phyloP scores from a whole-genome alignment of 768 basidiomycete species.

The Phaeolepiota aurea region DNA sequence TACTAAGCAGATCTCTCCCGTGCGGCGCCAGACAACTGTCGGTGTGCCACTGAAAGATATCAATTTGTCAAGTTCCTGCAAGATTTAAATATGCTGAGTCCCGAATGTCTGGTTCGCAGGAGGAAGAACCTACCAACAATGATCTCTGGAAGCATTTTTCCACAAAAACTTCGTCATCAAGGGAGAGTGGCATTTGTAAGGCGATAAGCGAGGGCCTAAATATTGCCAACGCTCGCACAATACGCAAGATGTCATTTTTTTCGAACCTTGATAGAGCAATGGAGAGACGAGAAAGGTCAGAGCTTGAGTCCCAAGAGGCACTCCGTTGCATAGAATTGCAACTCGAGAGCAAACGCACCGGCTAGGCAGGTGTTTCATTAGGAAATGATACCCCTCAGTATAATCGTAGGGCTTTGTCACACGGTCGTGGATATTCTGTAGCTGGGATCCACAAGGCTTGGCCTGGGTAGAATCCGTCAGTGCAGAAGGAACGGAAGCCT shows the following conservation, averaged over 20 bases:
- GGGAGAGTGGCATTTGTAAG: slow-evolving; percentile 92
- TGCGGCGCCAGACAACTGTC: slow-evolving; percentile 95
- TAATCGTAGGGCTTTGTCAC: slow-evolving; percentile 83
- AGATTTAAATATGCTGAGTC: not conserved
- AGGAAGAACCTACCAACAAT: slow-evolving; percentile 49
- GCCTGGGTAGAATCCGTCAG: slow-evolving; percentile 22
- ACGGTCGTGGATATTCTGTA: slow-evolving; percentile 58
- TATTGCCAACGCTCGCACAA: slow-evolving; percentile 90
- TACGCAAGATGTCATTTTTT: slow-evolving; percentile 90
- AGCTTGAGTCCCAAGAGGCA: slow-evolving; percentile 33
- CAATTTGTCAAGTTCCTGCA: slow-evolving; percentile 89
- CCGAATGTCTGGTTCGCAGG: not conserved
- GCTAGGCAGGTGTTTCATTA: slow-evolving; percentile 88
- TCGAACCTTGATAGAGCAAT: slow-evolving; percentile 60
- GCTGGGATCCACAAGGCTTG: slow-evolving; percentile 24
- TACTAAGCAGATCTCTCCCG: slow-evolving; percentile 95
- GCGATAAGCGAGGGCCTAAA: slow-evolving; percentile 97
- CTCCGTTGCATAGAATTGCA: slow-evolving; percentile 27
- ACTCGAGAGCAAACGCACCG: slow-evolving; percentile 50
- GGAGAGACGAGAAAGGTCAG: slow-evolving; percentile 21
- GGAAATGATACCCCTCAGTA: slow-evolving; percentile 91
- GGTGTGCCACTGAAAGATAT: slow-evolving; percentile 97
- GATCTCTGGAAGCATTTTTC: slow-evolving; percentile 95
- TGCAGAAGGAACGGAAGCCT: slow-evolving; percentile 28
- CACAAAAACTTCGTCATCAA: slow-evolving; percentile 94